A percentile compares a stretch with the other conserved stretches of the same genome.
Conservation (phyloP, 768 basidiomycete species). For the Naematelia encephala region DNA sequence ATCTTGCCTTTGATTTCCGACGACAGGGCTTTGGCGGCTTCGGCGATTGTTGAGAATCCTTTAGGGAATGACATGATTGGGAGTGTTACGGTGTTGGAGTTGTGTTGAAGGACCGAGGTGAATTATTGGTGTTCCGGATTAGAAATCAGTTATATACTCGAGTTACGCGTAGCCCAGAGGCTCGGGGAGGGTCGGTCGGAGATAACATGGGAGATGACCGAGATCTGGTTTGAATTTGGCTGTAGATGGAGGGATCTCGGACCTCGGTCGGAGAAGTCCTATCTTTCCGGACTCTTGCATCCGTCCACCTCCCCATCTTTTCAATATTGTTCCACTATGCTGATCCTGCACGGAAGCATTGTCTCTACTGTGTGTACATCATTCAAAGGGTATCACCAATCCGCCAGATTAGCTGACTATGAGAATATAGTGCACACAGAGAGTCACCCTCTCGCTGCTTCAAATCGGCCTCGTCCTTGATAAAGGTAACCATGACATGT, state of each 20-base stretch:
- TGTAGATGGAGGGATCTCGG: background rate
- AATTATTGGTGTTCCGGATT: no score
- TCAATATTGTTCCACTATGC: no score
- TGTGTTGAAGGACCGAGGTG: background rate
- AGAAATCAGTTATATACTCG: no score
- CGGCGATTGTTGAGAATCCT: background rate
- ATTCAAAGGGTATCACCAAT: background rate
- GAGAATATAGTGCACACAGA: background rate
- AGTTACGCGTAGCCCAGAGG: no score
- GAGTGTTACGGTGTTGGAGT: background rate
- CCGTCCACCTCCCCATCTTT: background rate
- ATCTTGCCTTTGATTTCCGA: slow-evolving; percentile 6
- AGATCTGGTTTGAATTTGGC: no score
- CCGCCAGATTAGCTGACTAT: background rate
- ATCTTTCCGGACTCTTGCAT: no score
- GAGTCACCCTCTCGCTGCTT: background rate
- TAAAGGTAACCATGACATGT: slow-evolving; percentile 3
- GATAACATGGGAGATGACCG: no score
- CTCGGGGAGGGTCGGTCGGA: no score
- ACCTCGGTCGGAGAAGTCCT: background rate
- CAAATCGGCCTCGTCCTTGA: slow-evolving; percentile 1
- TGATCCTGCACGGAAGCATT: background rate
- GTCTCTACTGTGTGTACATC: background rate
- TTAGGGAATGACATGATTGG: background rate
- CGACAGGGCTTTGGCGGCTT: slow-evolving; percentile 1